phyloP scores from a whole-genome alignment of 148 eudicot genomes.

The Rhododendron simsii region DNA sequence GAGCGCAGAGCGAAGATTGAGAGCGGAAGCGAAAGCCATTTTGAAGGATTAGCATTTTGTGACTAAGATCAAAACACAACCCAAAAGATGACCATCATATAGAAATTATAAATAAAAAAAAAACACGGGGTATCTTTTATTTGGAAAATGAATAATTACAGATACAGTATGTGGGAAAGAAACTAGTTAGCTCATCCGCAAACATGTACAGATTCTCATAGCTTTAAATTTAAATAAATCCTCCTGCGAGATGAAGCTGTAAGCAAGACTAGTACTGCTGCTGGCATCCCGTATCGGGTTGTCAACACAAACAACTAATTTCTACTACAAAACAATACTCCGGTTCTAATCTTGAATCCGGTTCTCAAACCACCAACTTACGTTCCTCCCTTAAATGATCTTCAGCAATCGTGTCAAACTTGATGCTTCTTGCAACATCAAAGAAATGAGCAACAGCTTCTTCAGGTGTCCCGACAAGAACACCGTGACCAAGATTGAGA shows the following conservation, averaged over 20 bases:
- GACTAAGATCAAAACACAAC: background rate
- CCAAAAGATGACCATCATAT: background rate
- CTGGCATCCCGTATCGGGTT: background rate
- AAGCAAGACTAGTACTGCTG: background rate
- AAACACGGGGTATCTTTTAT: background rate
- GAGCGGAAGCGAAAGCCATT: background rate
- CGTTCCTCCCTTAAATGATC: conserved; percentile 19
- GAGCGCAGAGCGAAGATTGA: background rate
- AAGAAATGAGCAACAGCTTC: conserved; percentile 96
- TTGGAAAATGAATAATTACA: background rate
- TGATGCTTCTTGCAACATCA: conserved; percentile 72
- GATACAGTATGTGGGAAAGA: background rate
- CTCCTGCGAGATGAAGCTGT: background rate
- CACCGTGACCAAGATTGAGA: conserved; percentile 90
- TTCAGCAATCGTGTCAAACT: conserved; percentile 27
- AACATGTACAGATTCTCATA: background rate
- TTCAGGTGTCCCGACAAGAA: conserved; percentile 95
- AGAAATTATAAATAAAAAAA: background rate
- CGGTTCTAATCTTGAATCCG: background rate
- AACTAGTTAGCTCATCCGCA: background rate
- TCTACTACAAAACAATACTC: background rate
- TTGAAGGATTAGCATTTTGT: background rate
- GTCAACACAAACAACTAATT: background rate
- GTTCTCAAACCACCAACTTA: conserved; percentile 33
- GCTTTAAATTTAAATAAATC: background rate